These are phyloP conservation scores for Aplosporella prunicola DNA, from an alignment of 2,329 filamentous ascomycete species.

Conservation along the genomic window DNA sequence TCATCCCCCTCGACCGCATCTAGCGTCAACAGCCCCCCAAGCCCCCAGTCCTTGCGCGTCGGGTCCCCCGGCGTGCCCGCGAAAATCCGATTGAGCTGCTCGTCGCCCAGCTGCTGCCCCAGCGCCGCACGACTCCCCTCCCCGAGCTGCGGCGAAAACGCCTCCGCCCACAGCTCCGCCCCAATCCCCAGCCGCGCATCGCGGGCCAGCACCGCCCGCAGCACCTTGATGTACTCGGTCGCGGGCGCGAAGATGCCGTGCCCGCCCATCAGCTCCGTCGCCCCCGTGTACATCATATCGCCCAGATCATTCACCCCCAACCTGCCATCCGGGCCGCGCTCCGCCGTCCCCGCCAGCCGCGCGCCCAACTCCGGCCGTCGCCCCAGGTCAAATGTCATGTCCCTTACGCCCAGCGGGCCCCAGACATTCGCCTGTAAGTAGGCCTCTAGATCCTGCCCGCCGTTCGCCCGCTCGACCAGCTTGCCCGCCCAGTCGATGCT, in stretches of 20 bases:
- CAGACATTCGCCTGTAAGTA: slow-evolving; percentile 21
- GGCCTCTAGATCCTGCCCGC: slow-evolving; percentile 14
- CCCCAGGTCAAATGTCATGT: slow-evolving; percentile 16
- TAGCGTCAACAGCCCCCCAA: slow-evolving; percentile 22
- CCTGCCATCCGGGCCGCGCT: slow-evolving; percentile 16
- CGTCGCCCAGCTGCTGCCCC: slow-evolving; percentile 8
- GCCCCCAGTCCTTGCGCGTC: slow-evolving; percentile 20
- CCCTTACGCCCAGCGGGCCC: slow-evolving; percentile 16
- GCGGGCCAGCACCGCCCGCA: slow-evolving; percentile 20
- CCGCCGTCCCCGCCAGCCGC: slow-evolving; percentile 16
- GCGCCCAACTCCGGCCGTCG: slow-evolving; percentile 7
- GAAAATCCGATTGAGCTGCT: slow-evolving; percentile 15
- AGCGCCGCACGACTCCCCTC: slow-evolving; percentile 8
- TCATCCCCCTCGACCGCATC: slow-evolving; percentile 17
- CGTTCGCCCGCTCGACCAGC: slow-evolving; percentile 18
- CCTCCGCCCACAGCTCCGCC: slow-evolving; percentile 17
- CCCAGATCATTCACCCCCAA: slow-evolving; percentile 5
- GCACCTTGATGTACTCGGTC: slow-evolving; percentile 24
- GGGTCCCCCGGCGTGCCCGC: slow-evolving; percentile 18
- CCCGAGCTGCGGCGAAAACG: slow-evolving; percentile 25
- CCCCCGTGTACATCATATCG: slow-evolving; percentile 13
- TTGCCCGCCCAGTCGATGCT: slow-evolving; percentile 19
- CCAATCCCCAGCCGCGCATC: slow-evolving; percentile 21
- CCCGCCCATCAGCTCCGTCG: slow-evolving; percentile 5
- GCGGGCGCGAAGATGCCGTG: slow-evolving; percentile 6